These are phyloP conservation scores for Tetragonia tetragonoides DNA, from an alignment of 148 eudicot species.

Conservation along the genomic window DNA sequence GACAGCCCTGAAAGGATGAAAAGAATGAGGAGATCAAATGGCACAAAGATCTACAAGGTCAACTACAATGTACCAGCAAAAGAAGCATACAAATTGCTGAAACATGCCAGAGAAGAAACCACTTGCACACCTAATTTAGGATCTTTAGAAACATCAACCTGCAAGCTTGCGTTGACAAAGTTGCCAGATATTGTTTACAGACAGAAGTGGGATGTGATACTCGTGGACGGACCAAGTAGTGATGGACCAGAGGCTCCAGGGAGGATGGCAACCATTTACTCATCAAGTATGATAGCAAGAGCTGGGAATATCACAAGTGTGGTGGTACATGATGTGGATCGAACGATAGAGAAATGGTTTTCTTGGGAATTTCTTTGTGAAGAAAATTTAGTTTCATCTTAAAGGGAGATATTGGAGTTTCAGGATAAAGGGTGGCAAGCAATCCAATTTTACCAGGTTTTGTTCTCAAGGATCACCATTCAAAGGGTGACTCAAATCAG, in stretches of 20 bases:
- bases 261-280: constrained; percentile 81
- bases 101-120: constrained; percentile 49
- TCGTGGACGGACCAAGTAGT: constrained; percentile 85
- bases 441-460: constrained; percentile 39
- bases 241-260: constrained; percentile 68
- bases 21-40: constrained; percentile 26
- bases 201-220: constrained; percentile 69
- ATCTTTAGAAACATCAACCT: constrained; percentile 36
- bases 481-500: constrained; percentile 3
- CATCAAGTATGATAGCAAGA: constrained; percentile 70
- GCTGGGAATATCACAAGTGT: constrained; percentile 59
- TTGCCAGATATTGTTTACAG: constrained; percentile 61
- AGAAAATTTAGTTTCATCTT: constrained; percentile 66
- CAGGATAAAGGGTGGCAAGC: constrained; percentile 34
- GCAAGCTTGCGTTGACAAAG: constrained; percentile 52
- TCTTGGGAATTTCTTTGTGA: constrained; percentile 92
- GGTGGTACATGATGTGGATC: constrained; percentile 73
- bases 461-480: constrained; percentile 34
- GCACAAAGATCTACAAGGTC: constrained; percentile 47
- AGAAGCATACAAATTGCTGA: constrained; percentile 72
- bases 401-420: constrained; percentile 94
- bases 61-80: constrained; percentile 51
- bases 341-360: constrained; percentile 87
- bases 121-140: constrained; percentile 38
- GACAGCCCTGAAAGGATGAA: constrained; percentile 39